A percentile compares a stretch with the other conserved stretches of the same genome.
These are phyloP conservation scores for Monosporozyma aerobia DNA, from an alignment of 805 yeast species.

Conservation along the genomic window DNA sequence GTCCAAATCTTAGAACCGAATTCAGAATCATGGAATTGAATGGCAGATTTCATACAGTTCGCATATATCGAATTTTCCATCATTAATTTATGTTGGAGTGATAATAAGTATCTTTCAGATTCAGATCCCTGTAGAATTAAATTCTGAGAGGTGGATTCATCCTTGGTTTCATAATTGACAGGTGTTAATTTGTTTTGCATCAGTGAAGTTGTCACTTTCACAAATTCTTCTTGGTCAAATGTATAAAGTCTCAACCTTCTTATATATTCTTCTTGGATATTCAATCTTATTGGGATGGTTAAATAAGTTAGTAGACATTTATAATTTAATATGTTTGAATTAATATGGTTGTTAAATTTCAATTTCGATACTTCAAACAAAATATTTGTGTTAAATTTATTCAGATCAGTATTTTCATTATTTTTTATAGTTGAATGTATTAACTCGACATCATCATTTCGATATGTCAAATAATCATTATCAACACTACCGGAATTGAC, in stretches of 20 bases:
- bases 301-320: constrained; percentile 17
- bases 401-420: constrained; percentile 1
- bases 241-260: constrained; percentile 21
- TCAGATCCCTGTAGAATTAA: not conserved
- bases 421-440: constrained; percentile 12
- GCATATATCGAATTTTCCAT: constrained; percentile 46
- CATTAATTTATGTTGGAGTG: constrained; percentile 27
- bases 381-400: constrained; percentile 17
- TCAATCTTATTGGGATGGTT: constrained; percentile 22
- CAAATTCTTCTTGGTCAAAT: constrained; percentile 17
- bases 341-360: constrained; percentile 11
- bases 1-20: constrained; percentile 65
- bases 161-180: not conserved
- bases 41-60: constrained; percentile 59
- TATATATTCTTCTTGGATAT: constrained; percentile 19
- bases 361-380: constrained; percentile 9
- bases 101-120: constrained; percentile 5
- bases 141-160: not conserved
- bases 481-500: constrained; percentile 27
- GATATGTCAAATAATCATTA: constrained; percentile 38
- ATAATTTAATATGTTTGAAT: constrained; percentile 14
- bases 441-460: constrained; percentile 29
- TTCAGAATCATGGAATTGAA: constrained; percentile 40
- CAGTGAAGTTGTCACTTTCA: constrained; percentile 2
- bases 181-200: not conserved